Evolutionary conservation across 495 filamentous ascomycete genomes (phyloP).

Genomic region (Penicillium odoratum): DNA sequence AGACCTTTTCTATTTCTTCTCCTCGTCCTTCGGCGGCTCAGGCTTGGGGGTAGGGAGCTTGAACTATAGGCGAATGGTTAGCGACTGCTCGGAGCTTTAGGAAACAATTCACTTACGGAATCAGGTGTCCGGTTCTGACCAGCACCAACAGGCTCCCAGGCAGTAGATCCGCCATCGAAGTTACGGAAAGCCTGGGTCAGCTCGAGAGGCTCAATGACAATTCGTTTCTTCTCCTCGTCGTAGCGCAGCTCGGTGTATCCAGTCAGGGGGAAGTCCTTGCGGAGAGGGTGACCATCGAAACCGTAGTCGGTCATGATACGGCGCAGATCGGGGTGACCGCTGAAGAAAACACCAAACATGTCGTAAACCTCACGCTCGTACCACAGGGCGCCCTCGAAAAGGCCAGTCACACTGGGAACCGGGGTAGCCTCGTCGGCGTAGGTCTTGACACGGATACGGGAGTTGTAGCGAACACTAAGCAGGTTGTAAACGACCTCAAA

Average conservation of each 20-base stretch:
- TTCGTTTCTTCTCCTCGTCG: conserved; percentile 99
- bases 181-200: conserved; percentile 99
- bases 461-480: conserved; percentile 92
- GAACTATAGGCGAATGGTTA: conserved; percentile 52
- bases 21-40: conserved; percentile 84
- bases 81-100: background rate
- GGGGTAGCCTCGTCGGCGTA: conserved; percentile 97
- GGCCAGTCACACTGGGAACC: conserved; percentile 78
- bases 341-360: conserved; percentile 96
- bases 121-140: conserved; percentile 81
- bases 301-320: conserved; percentile 99
- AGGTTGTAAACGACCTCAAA: conserved; percentile 99
- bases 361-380: conserved; percentile 98
- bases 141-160: conserved; percentile 85
- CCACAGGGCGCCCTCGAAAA: conserved; percentile 98
- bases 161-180: conserved; percentile 79
- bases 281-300: conserved; percentile 94
- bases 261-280: conserved; percentile 98
- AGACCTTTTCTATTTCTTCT: conserved; percentile 76
- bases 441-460: conserved; percentile 95
- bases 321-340: conserved; percentile 90
- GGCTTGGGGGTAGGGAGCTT: conserved; percentile 95
- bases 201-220: conserved; percentile 95
- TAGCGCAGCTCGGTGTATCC: conserved; percentile 98
- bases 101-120: conserved; percentile 43